Evolutionary conservation across 1,284 basidiomycete species (phyloP).

Genomic region (Malassezia cuniculi): DNA sequence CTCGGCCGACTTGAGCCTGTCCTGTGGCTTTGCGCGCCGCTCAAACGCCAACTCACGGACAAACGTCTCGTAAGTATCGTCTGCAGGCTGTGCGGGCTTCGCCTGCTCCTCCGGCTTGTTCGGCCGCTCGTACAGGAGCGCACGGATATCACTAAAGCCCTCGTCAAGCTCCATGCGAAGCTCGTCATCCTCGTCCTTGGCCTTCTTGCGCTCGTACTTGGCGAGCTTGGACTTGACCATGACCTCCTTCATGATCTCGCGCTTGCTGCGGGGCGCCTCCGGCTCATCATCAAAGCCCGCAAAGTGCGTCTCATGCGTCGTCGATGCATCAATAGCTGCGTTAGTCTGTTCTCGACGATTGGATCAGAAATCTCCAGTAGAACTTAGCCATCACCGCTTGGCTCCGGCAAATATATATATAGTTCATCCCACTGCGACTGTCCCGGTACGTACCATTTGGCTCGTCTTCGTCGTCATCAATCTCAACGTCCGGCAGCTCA

Average conservation of each 20-base stretch:
- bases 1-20: constrained; percentile 90
- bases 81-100: constrained; percentile 10
- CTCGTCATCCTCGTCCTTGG: constrained; percentile 72
- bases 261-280: constrained; percentile 59
- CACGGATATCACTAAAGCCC: constrained; percentile 70
- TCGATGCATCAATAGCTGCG: constrained; percentile 12
- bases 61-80: constrained; percentile 64
- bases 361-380: constrained; percentile 45
- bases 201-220: constrained; percentile 72
- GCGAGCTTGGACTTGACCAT: constrained; percentile 80
- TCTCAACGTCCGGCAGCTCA: constrained; percentile 62
- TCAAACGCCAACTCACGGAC: constrained; percentile 89
- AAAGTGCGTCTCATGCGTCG: constrained; percentile 53
- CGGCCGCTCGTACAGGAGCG: constrained; percentile 51
- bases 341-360: not conserved
- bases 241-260: constrained; percentile 94
- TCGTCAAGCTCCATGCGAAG: constrained; percentile 77
- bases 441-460: constrained; percentile 8
- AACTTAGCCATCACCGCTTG: constrained; percentile 23
- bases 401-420: not conserved
- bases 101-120: constrained; percentile 13
- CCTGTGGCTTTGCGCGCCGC: constrained; percentile 80
- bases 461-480: constrained; percentile 24
- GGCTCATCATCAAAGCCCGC: constrained; percentile 63
- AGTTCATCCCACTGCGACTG: constrained; percentile 4